A percentile compares a stretch with the other conserved stretches of the same genome.
Conservation (phyloP, 257 asterid genomes). For the Scutellaria minor region DNA sequence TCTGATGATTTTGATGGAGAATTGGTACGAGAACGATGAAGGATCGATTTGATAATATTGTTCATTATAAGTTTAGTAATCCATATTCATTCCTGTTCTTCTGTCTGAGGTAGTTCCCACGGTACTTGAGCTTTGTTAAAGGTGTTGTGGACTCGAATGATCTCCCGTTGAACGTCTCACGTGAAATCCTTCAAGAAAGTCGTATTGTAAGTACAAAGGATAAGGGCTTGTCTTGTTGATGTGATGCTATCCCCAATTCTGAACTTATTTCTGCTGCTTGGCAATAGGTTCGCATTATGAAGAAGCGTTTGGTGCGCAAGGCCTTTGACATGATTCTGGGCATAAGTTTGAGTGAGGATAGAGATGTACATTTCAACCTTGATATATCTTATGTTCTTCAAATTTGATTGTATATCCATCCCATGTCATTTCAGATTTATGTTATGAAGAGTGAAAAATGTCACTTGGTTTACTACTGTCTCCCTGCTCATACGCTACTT, state of each 20-base stretch:
- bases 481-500: constrained; percentile 26
- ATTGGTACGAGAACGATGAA: constrained; percentile 66
- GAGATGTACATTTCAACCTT: constrained; percentile 56
- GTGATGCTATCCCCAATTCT: constrained; percentile 22
- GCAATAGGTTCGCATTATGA: constrained; percentile 89
- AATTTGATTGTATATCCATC: constrained; percentile 9
- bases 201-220: constrained; percentile 77
- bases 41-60: background rate
- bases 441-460: background rate
- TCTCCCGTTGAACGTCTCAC: constrained; percentile 96
- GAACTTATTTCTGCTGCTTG: constrained; percentile 18
- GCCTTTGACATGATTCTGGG: constrained; percentile 98
- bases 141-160: constrained; percentile 99
- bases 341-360: constrained; percentile 82
- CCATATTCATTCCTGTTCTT: constrained; percentile 26
- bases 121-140: constrained; percentile 93
- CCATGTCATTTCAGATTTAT: constrained; percentile 22
- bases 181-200: constrained; percentile 98
- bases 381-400: constrained; percentile 19
- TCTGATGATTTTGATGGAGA: constrained; percentile 99
- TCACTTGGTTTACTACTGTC: constrained; percentile 19
- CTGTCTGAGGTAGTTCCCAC: constrained; percentile 73
- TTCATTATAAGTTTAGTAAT: constrained; percentile 6
- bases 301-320: constrained; percentile 96
- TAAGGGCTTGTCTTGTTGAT: background rate